These are phyloP conservation scores for Phycomyces blakesleeanus DNA, from an alignment of 192 early-diverging fungal genomes.

Conservation along the genomic window DNA sequence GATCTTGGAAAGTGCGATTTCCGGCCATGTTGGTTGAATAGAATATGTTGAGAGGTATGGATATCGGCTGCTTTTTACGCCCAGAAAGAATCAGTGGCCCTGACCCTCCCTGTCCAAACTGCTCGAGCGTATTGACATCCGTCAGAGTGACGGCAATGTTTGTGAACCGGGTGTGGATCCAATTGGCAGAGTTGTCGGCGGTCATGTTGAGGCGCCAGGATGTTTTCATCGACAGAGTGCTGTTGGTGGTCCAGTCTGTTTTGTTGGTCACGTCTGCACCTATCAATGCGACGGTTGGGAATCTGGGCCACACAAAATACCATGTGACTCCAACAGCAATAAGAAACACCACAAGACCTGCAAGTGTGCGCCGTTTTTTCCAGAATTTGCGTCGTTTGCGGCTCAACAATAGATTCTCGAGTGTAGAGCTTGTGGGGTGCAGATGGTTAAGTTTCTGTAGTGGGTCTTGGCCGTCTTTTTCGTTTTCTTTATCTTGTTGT, in stretches of 20 bases:
- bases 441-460: too few species aligned
- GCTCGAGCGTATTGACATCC: conserved; percentile 8
- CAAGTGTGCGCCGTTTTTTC: conserved; percentile 1
- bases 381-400: conserved; percentile 1
- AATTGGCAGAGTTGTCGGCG: conserved; percentile 26
- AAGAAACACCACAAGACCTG: conserved; percentile 10
- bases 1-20: conserved; percentile 12
- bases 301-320: conserved; percentile 34
- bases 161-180: conserved; percentile 21
- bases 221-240: conserved; percentile 4
- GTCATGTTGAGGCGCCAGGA: conserved; percentile 27
- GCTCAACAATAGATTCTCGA: conserved; percentile 1
- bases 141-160: conserved; percentile 5
- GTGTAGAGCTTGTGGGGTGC: too few species aligned
- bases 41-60: conserved; percentile 15
- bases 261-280: conserved; percentile 4
- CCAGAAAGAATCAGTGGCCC: conserved; percentile 4
- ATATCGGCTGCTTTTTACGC: background rate
- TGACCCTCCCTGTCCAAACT: conserved; percentile 17
- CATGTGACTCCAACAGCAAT: conserved; percentile 17
- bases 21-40: conserved; percentile 14
- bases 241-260: conserved; percentile 15
- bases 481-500: background rate
- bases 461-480: background rate
- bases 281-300: conserved; percentile 7